Base-by-base conservation (phyloP, 805 yeast species). In the Ogataea naganishii region DNA sequence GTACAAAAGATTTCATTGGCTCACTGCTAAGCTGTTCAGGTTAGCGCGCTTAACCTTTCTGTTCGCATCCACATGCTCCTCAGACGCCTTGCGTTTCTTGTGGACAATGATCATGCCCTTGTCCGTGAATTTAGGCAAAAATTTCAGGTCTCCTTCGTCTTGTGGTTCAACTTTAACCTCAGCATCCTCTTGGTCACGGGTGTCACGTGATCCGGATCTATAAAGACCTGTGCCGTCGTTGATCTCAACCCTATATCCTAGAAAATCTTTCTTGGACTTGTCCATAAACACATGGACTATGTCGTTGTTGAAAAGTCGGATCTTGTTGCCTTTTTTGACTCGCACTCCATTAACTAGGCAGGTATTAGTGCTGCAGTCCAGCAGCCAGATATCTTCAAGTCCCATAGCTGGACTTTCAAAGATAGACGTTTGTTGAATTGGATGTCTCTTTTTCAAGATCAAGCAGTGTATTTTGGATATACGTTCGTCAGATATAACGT, bases 381-480 rank as follows among this genome's bases (percentile, higher is more conserved):
- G 55, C 18, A 88, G 58, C 94, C 94, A 85, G 11, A 82, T 62
- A 46, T 77, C 86, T 33, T 77, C 82, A 6, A 76, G 55, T n/a
- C 58, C 62, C 53, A 72, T 79, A 0, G 85, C 86, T 0, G 88
- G 85, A 7, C 80, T 72, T 41, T 77, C 84, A 46, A 60, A 40
- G 4, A 77, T 64, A 19, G 74, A 62, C 18, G 62, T 59, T 10
- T 69, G 67, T 7, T 44, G 40, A 4, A 73, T 68, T 0, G 75
- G 75, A 46, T 79, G 84, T 34, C 85, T 62, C 35, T 74, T 69
- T 44, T 73, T 73, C 32, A 64, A 44, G 10, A 89, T 60, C 18
- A 75, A 58, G 51, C 96, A 86, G 53, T 92, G 97, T 1, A 78
- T 64, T 39, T 85, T 82, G 3, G 96, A 88, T 43, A 89, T 68